These are phyloP conservation scores for Malassezia arunalokei DNA, from an alignment of 1,284 basidiomycete genomes.

Conservation along the genomic window DNA sequence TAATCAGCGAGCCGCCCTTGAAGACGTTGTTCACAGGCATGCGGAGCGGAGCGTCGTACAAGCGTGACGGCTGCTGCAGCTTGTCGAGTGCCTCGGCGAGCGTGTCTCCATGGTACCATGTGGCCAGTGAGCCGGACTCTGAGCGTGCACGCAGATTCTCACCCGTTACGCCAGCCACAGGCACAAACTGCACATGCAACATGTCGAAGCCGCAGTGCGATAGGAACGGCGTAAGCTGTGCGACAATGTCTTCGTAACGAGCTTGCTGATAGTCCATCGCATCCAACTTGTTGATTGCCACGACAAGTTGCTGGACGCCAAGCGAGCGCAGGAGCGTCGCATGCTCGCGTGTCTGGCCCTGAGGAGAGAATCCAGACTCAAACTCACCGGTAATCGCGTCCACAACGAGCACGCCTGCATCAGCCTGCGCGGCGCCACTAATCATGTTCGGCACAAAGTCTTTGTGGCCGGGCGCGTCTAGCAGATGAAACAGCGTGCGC, in stretches of 20 bases:
- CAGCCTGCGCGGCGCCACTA: constrained; percentile 89
- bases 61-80: constrained; percentile 62
- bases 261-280: constrained; percentile 57
- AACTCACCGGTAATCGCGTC: constrained; percentile 84
- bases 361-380: constrained; percentile 83
- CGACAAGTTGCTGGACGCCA: constrained; percentile 82
- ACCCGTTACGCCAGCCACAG: constrained; percentile 78
- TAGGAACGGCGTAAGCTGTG: constrained; percentile 66
- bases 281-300: constrained; percentile 91
- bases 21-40: constrained; percentile 91
- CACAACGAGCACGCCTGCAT: constrained; percentile 87
- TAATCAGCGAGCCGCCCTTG: constrained; percentile 60
- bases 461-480: constrained; percentile 91
- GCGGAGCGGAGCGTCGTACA: constrained; percentile 65
- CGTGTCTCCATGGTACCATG: constrained; percentile 78
- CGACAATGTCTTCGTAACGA: constrained; percentile 74
- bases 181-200: constrained; percentile 68
- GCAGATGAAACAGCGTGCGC: constrained; percentile 69
- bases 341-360: constrained; percentile 95
- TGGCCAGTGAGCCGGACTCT: constrained; percentile 51
- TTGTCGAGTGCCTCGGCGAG: constrained; percentile 63
- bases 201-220: constrained; percentile 71
- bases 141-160: constrained; percentile 55
- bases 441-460: constrained; percentile 99
- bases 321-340: constrained; percentile 79